A percentile compares a stretch with the other conserved stretches of the same genome.
These are phyloP conservation scores for Nevesoporus exiguus DNA, from an alignment of 768 basidiomycete species.

Conservation along the genomic window DNA sequence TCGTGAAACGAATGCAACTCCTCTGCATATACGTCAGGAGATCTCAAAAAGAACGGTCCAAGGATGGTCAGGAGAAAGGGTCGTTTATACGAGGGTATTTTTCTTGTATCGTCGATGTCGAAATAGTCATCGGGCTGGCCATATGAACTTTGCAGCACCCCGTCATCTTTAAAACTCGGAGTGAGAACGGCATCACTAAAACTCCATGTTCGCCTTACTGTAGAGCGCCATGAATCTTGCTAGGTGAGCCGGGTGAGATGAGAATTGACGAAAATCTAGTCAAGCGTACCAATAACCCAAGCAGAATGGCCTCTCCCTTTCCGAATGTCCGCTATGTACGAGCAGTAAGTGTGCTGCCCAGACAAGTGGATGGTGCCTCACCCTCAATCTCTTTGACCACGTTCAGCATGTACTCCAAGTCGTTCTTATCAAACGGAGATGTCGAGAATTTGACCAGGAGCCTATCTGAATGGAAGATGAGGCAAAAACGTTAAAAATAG, in stretches of 20 bases:
- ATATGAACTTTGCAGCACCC: constrained; percentile 27
- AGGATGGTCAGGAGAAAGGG: constrained; percentile 17
- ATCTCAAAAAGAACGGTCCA: constrained; percentile 21
- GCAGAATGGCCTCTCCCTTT: constrained; percentile 13
- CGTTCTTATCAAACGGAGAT: constrained; percentile 24
- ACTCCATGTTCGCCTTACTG: constrained; percentile 17
- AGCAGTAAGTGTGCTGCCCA: not conserved
- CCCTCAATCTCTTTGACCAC: constrained; percentile 30
- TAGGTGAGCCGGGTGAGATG: constrained; percentile 7
- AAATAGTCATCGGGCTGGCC: constrained; percentile 32
- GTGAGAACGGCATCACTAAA: not conserved
- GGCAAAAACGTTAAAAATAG: not conserved
- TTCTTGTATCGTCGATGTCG: constrained; percentile 25
- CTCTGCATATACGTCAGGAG: constrained; percentile 28
- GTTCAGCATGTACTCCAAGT: constrained; percentile 25
- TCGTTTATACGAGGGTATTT: constrained; percentile 18
- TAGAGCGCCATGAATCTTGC: constrained; percentile 31
- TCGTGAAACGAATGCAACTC: constrained; percentile 30
- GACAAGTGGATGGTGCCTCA: not conserved
- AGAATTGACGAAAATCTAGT: not conserved
- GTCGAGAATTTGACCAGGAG: constrained; percentile 32
- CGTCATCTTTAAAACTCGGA: constrained; percentile 16
- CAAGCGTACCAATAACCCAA: constrained; percentile 26
- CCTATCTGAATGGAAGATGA: constrained; percentile 17
- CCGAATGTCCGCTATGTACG: constrained; percentile 6